phyloP scores from a whole-genome alignment of 1,284 basidiomycete species.

The Sphagnurus paluster region DNA sequence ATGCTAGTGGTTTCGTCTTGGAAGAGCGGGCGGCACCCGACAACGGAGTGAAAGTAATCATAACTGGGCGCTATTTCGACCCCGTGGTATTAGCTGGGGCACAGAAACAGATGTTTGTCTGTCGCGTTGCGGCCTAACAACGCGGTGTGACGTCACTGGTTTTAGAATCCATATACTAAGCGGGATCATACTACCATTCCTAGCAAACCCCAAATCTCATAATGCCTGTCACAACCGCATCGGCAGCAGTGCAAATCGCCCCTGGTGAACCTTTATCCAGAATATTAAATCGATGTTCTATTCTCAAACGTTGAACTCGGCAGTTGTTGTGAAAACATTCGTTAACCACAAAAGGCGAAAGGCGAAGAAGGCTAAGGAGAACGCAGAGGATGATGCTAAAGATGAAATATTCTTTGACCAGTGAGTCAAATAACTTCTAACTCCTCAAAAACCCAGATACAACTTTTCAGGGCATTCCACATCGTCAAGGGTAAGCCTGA shows the following conservation, averaged over 20 bases:
- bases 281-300: too few species aligned
- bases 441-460: background rate
- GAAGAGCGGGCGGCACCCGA: constrained; percentile 78
- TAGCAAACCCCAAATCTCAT: constrained; percentile 1
- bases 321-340: constrained; percentile 53
- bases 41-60: constrained; percentile 93
- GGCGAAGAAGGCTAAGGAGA: constrained; percentile 39
- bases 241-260: constrained; percentile 53
- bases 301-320: background rate
- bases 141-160: constrained; percentile 10
- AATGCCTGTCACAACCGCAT: constrained; percentile 54
- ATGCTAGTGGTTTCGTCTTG: constrained; percentile 68
- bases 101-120: constrained; percentile 12
- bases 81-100: background rate
- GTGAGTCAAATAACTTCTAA: constrained; percentile 33
- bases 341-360: constrained; percentile 56
- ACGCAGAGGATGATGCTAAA: constrained; percentile 41
- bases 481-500: constrained; percentile 61
- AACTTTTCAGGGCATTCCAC: constrained; percentile 51
- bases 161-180: background rate
- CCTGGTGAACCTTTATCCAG: constrained; percentile 48
- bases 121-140: constrained; percentile 2
- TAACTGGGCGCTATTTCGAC: constrained; percentile 28
- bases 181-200: constrained; percentile 6
- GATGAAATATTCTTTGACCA: constrained; percentile 67